These are phyloP conservation scores for Coniferiporia sulphurascens DNA, from an alignment of 1,284 basidiomycete species.

Conservation along the genomic window DNA sequence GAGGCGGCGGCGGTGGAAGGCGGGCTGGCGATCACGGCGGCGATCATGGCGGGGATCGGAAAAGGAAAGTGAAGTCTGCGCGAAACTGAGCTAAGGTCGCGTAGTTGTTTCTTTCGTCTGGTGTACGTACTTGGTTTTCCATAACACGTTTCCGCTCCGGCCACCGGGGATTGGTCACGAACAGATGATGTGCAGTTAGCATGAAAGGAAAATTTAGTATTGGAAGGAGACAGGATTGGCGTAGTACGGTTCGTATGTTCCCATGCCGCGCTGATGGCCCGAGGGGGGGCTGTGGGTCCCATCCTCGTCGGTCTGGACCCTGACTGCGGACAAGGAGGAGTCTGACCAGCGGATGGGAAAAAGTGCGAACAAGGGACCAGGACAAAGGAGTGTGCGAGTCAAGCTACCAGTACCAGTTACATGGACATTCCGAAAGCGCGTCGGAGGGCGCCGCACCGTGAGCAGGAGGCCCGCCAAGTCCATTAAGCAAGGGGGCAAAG, in stretches of 20 bases:
- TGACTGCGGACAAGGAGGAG: not conserved
- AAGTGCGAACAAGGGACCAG: not conserved
- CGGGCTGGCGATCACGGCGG: not conserved
- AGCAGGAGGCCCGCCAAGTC: too few species aligned
- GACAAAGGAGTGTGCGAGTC: not conserved
- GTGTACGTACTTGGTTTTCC: too few species aligned
- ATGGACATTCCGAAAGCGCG: not conserved
- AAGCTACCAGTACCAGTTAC: not conserved
- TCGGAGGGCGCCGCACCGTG: too few species aligned
- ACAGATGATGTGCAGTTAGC: too few species aligned
- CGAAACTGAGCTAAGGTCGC: not conserved
- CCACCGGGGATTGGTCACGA: too few species aligned
- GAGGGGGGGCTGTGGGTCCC: not conserved
- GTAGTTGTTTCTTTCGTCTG: too few species aligned
- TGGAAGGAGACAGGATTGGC: too few species aligned
- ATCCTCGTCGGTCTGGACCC: not conserved
- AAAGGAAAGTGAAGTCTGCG: not conserved
- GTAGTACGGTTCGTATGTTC: not conserved
- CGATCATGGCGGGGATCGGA: conserved; percentile 1
- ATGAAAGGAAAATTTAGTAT: too few species aligned
- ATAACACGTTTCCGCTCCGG: too few species aligned
- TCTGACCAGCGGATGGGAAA: not conserved
- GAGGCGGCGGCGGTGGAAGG: not conserved
- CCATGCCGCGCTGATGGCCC: not conserved
- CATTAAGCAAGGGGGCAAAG: too few species aligned